Evolutionary conservation across 108 stramenopile genomes (phyloP), one percentile per base, ranked within the genome.

Genomic region (Mediolabrus comicus): DNA sequence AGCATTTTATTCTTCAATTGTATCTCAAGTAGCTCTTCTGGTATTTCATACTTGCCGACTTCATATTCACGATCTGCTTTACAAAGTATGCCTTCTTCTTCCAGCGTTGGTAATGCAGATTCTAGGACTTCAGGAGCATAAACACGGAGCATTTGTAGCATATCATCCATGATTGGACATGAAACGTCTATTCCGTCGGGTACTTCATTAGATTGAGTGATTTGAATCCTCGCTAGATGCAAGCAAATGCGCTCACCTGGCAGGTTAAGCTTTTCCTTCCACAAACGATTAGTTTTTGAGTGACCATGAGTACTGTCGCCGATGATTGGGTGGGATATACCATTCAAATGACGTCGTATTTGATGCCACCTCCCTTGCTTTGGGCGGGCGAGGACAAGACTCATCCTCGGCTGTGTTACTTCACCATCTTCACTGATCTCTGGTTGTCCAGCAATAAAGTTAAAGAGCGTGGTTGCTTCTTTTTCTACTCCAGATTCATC

Each of bases 341-440:
- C 91, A 69, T 87, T 91, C 49, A 95, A 60, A 69, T 95, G 90
- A 7, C 84, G 65, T n/a, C 94, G 86, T 30, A 95, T 87, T 64
- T 95, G 94, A 68, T 95, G 94, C 91, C 91, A 95, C 16, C 91
- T 83, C 33, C 94, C 94, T 24, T 85, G 86, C 33, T 56, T 51
- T 2, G 91, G 91, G 46, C 89, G 69, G n/a, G 90, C 90, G 63
- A 92, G 55, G 1, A 94, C 93, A 2, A 94, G 53, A 25, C 80
- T 80, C 19, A 87, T 84, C 29, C 93, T 63, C 9, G 89, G 81
- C 6, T 65, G 71, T 51, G 83, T 82, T 7, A 68, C 62, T 35
- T 76, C 84, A 25, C 63, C 53, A 14, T 68, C 80, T 51, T 62
- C 51, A 14, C 13, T 59, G 39, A 68, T 66, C 32, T 74, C 82